A percentile compares a stretch with the other conserved stretches of the same genome.
Conservation (phyloP, 495 filamentous ascomycete species). For the Penicillium parvum region DNA sequence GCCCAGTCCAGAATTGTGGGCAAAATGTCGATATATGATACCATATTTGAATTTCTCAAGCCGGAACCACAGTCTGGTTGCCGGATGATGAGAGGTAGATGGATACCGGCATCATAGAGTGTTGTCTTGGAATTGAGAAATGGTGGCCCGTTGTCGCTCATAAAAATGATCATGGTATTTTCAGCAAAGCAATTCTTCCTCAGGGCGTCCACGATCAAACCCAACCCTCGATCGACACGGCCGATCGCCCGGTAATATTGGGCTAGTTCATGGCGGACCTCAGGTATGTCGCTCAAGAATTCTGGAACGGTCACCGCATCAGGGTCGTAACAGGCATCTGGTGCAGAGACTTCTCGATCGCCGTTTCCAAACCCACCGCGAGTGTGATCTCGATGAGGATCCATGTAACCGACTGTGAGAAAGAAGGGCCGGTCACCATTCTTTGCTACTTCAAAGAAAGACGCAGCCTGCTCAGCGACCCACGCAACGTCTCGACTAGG, state of each 20-base stretch:
- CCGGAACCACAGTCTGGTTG: conserved; percentile 18
- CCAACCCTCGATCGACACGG: conserved; percentile 39
- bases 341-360: conserved; percentile 9
- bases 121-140: conserved; percentile 49
- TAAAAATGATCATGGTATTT: conserved; percentile 39
- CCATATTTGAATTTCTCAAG: conserved; percentile 35
- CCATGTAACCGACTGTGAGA: conserved; percentile 41
- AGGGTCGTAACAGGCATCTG: conserved; percentile 15
- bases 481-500: conserved; percentile 27
- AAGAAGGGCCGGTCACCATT: conserved; percentile 30
- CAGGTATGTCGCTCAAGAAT: conserved; percentile 35
- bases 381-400: conserved; percentile 41
- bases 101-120: conserved; percentile 42
- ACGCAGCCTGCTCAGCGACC: conserved; percentile 29
- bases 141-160: conserved; percentile 45
- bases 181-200: conserved; percentile 23
- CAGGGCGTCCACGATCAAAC: conserved; percentile 33
- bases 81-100: conserved; percentile 37
- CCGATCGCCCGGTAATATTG: conserved; percentile 40
- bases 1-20: conserved; percentile 41
- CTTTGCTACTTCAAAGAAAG: conserved; percentile 32
- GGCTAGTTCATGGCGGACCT: conserved; percentile 33
- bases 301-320: conserved; percentile 30
- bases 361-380: conserved; percentile 41
- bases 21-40: conserved; percentile 43